These are phyloP conservation scores for Ustilago lituana DNA, from an alignment of 1,284 basidiomycete genomes.

Conservation along the genomic window DNA sequence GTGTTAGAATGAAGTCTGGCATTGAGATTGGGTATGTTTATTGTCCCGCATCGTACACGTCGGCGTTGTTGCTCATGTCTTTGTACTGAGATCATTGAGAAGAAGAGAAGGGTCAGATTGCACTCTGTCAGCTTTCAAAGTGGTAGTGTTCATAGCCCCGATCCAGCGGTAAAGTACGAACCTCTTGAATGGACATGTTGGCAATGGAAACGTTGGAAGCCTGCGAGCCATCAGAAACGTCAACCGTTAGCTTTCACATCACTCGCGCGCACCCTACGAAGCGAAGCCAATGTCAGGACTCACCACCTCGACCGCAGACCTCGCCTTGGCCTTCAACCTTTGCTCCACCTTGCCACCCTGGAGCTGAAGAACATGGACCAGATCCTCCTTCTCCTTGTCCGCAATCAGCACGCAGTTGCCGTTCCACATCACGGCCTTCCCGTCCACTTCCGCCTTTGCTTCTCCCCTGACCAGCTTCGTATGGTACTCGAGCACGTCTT, in stretches of 20 bases:
- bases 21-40: constrained; percentile 10
- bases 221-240: constrained; percentile 5
- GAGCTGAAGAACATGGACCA: constrained; percentile 30
- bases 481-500: constrained; percentile 30
- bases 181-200: constrained; percentile 50
- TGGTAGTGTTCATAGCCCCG: too few relatives aligned
- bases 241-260: too few relatives aligned
- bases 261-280: too few relatives aligned
- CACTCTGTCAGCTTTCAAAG: too few relatives aligned
- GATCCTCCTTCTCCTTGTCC: constrained; percentile 18
- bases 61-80: constrained; percentile 47
- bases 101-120: too few relatives aligned
- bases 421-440: constrained; percentile 29
- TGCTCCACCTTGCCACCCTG: constrained; percentile 12
- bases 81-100: constrained; percentile 31
- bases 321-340: constrained; percentile 33
- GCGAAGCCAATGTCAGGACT: neutral
- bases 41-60: constrained; percentile 50
- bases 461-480: constrained; percentile 26
- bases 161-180: neutral
- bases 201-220: constrained; percentile 46
- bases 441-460: constrained; percentile 11
- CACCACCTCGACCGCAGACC: constrained; percentile 41
- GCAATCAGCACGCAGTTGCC: constrained; percentile 30
- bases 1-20: neutral